Conservation (phyloP, 176 grass and related monocot species). For the Pharus latifolius region DNA sequence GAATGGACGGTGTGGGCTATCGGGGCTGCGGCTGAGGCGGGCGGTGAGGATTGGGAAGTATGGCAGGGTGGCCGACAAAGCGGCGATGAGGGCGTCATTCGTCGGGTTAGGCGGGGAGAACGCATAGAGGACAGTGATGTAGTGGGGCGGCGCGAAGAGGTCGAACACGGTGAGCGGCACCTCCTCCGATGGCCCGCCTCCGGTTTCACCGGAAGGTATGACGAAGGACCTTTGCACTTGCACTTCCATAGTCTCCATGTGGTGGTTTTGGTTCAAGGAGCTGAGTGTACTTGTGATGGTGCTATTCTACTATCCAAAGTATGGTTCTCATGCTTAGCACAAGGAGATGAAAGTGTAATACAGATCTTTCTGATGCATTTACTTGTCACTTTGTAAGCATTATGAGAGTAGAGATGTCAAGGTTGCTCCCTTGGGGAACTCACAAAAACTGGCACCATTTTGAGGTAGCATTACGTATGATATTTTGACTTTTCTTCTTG, state of each 20-base stretch:
- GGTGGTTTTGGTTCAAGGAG: no score
- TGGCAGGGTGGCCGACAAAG: constrained; percentile 14
- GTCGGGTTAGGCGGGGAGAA: constrained; percentile 35
- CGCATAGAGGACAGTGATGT: constrained; percentile 41
- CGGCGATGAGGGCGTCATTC: not conserved
- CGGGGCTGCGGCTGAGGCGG: not conserved
- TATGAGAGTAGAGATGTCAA: no score
- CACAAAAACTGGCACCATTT: no score
- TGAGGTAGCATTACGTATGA: no score
- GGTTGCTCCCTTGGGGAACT: no score
- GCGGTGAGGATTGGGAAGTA: constrained; percentile 35
- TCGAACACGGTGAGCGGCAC: constrained; percentile 39
- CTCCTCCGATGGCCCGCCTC: not conserved
- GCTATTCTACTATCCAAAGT: no score
- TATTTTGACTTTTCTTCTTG: no score
- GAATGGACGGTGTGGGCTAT: not conserved
- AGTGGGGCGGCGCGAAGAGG: constrained; percentile 31
- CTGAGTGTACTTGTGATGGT: no score
- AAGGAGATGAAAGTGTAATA: no score
- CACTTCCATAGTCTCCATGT: constrained; percentile 13
- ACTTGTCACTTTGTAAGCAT: no score
- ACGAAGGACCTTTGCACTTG: constrained; percentile 11
- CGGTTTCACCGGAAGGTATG: not conserved
- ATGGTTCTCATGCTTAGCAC: no score
- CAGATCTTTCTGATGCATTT: no score